phyloP scores from a whole-genome alignment of 257 asterid species.

The Ilex aquifolium region DNA sequence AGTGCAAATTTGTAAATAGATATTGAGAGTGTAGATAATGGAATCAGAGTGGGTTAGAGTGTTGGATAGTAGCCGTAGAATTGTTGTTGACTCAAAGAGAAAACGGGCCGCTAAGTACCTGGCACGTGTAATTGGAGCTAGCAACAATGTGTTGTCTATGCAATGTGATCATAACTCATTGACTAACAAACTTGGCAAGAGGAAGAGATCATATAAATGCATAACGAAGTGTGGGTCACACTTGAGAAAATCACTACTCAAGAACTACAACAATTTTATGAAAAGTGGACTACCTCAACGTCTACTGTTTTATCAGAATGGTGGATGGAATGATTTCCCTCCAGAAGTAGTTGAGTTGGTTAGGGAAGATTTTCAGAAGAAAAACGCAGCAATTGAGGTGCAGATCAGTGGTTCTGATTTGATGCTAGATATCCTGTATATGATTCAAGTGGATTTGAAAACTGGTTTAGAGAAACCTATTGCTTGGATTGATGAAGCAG shows the following conservation, averaged over 20 bases:
- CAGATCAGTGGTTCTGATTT: conserved; percentile 35
- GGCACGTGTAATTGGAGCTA: conserved; percentile 28
- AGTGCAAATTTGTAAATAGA: conserved; percentile 35
- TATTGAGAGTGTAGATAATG: conserved; percentile 54
- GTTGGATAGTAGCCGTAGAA: conserved; percentile 54
- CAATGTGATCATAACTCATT: conserved; percentile 26
- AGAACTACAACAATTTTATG: conserved; percentile 50
- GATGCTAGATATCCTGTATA: conserved; percentile 63
- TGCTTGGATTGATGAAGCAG: conserved; percentile 89
- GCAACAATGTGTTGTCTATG: conserved; percentile 33
- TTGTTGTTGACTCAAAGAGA: conserved; percentile 59
- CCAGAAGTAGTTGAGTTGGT: conserved; percentile 41
- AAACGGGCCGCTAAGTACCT: conserved; percentile 32
- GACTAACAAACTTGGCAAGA: conserved; percentile 31
- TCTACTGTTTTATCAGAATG: conserved; percentile 56
- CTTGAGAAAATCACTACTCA: conserved; percentile 34
- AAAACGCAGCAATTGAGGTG: conserved; percentile 55
- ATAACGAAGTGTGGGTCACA: conserved; percentile 16
- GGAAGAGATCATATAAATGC: conserved; percentile 45
- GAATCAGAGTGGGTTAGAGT: conserved; percentile 60
- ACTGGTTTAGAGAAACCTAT: conserved; percentile 57
- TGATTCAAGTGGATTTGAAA: conserved; percentile 57
- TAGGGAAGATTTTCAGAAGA: conserved; percentile 40
- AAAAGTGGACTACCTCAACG: conserved; percentile 57
- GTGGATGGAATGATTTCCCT: conserved; percentile 79